Evolutionary conservation across 768 basidiomycete species (phyloP).

Genomic region (Hygrophorus pudorinus): DNA sequence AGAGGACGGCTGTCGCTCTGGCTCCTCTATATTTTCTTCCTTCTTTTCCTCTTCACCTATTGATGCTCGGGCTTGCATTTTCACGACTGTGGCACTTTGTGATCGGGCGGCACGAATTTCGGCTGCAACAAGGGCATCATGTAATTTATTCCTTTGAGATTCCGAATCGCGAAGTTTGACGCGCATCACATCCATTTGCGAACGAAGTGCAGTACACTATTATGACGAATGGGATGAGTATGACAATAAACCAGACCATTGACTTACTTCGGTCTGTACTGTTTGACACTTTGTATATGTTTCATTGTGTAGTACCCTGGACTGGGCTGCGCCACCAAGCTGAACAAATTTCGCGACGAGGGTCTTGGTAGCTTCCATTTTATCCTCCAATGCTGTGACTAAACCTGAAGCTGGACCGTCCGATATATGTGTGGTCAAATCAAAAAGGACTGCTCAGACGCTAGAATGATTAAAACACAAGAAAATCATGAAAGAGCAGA

Average conservation of each 20-base stretch:
- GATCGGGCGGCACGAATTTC: conserved; percentile 57
- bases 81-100: conserved; percentile 41
- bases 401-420: conserved; percentile 27
- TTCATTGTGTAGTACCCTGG: conserved; percentile 25
- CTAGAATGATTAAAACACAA: conserved; percentile 2
- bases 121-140: conserved; percentile 39
- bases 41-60: conserved; percentile 18
- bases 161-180: conserved; percentile 41
- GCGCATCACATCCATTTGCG: conserved; percentile 44
- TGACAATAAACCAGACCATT: neutral
- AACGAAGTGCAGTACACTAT: conserved; percentile 49
- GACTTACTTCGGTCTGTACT: conserved; percentile 46
- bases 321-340: conserved; percentile 25
- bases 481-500: conserved; percentile 1
- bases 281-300: conserved; percentile 39
- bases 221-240: neutral
- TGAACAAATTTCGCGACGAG: conserved; percentile 51
- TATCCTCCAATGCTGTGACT: conserved; percentile 39
- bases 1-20: conserved; percentile 44
- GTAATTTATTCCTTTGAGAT: conserved; percentile 36
- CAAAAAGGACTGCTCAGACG: conserved; percentile 30
- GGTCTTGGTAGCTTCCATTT: conserved; percentile 45
- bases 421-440: conserved; percentile 30
- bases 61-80: conserved; percentile 30
- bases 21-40: conserved; percentile 35